These are phyloP conservation scores for Capsaspora owczarzaki DNA, from an alignment of 78 protist genomes.

Conservation along the genomic window DNA sequence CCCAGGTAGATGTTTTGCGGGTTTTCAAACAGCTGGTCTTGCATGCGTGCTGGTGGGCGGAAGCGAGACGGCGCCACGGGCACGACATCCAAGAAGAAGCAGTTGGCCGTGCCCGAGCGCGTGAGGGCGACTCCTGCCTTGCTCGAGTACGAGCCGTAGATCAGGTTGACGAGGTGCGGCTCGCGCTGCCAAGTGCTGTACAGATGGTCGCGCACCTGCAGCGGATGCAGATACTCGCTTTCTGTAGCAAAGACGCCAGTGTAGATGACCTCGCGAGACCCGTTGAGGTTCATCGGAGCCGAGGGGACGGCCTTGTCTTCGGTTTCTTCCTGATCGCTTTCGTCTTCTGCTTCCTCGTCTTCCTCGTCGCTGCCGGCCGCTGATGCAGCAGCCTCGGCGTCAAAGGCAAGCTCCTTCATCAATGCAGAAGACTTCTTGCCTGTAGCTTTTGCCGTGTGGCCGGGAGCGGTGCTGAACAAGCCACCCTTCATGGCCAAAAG, in stretches of 20 bases:
- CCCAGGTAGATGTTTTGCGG: slow-evolving; percentile 35
- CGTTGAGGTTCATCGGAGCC: no score
- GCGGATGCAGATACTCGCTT: background rate
- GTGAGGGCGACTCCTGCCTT: background rate
- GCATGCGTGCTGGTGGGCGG: slow-evolving; percentile 43
- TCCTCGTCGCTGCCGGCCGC: background rate
- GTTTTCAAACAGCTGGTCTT: slow-evolving; percentile 29
- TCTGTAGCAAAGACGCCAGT: background rate
- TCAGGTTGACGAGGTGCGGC: background rate
- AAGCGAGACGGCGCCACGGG: slow-evolving; percentile 64
- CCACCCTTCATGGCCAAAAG: no score
- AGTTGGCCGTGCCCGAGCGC: background rate
- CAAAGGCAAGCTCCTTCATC: no score
- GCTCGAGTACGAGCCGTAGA: background rate
- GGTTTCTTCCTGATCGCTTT: background rate
- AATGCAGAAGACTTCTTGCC: no score
- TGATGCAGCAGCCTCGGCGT: background rate
- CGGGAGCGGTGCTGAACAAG: no score
- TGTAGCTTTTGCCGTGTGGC: no score
- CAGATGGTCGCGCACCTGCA: background rate
- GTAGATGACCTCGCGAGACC: background rate
- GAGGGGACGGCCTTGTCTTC: no score
- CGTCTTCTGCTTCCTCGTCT: background rate
- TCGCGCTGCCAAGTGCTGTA: background rate
- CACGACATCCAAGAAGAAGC: slow-evolving; percentile 39